Percentiles rank a stretch among this genome's conserved stretches.
These are phyloP conservation scores for Amphibolis antarctica DNA, from an alignment of 106 monocot genomes.

Conservation along the genomic window DNA sequence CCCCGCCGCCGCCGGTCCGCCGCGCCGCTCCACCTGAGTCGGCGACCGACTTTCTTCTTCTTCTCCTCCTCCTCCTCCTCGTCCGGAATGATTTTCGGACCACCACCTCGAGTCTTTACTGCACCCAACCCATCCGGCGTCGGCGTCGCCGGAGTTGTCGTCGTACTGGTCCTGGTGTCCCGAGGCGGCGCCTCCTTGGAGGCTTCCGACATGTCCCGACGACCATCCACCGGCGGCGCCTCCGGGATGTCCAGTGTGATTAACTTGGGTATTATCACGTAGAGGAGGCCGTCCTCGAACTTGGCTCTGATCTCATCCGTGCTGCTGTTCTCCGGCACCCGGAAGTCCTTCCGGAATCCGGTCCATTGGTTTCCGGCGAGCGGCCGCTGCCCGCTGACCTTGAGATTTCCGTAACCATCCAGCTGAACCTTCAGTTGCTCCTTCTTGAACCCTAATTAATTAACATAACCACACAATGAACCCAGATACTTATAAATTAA, in stretches of 20 bases:
- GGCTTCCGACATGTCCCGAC: neutral
- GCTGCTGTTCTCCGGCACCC: neutral
- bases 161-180: neutral
- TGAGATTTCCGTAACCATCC: conserved; percentile 6
- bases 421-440: conserved; percentile 14
- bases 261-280: conserved; percentile 5
- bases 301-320: conserved; percentile 7
- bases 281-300: conserved; percentile 9
- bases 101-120: too few relatives aligned
- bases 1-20: neutral
- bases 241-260: neutral
- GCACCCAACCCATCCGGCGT: too few relatives aligned
- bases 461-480: neutral
- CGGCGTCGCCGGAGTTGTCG: too few relatives aligned
- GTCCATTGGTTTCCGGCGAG: neutral
- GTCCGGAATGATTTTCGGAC: too few relatives aligned
- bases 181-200: neutral
- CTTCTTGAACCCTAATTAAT: conserved; percentile 9
- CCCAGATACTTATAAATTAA: too few relatives aligned
- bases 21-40: neutral
- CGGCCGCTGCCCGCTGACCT: conserved; percentile 10
- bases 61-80: neutral
- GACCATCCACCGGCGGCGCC: neutral
- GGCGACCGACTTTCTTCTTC: neutral
- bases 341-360: conserved; percentile 9